These are phyloP conservation scores for Didymellaceae sp. DNA, from an alignment of 2,329 filamentous ascomycete genomes.

Conservation along the genomic window DNA sequence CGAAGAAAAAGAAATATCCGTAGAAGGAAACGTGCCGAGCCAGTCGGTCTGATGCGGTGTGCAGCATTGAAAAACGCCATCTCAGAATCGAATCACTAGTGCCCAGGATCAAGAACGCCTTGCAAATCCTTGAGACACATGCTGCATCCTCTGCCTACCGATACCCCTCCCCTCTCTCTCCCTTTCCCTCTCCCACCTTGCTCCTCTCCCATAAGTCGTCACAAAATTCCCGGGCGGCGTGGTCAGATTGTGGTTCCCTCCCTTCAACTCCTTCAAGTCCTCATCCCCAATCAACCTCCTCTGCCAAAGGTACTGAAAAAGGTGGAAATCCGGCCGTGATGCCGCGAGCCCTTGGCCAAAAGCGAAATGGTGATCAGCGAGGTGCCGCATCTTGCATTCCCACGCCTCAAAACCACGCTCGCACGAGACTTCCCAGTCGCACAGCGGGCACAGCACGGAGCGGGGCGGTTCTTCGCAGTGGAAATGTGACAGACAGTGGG, in stretches of 20 bases:
- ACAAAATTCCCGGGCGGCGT: conserved; percentile 28
- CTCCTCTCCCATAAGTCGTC: conserved; percentile 18
- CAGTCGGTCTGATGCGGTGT: no score
- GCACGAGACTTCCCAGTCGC: conserved; percentile 30
- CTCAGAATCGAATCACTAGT: no score
- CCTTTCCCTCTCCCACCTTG: conserved; percentile 17
- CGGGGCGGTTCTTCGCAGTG: conserved; percentile 41
- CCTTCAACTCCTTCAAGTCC: conserved; percentile 43
- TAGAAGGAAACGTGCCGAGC: no score
- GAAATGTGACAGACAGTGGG: conserved; percentile 44
- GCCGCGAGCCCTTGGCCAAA: conserved; percentile 33
- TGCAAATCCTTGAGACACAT: background rate
- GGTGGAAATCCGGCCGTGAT: conserved; percentile 36
- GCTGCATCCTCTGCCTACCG: background rate
- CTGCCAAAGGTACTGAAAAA: conserved; percentile 42
- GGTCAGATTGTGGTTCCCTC: conserved; percentile 36
- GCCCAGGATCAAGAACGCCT: no score
- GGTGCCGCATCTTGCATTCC: conserved; percentile 37
- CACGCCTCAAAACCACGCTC: conserved; percentile 26
- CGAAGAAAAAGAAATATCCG: no score
- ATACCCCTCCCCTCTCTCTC: no score
- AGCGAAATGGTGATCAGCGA: conserved; percentile 33
- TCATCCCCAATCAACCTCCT: conserved; percentile 39
- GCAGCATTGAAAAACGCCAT: no score
- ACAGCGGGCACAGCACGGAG: conserved; percentile 41